These are phyloP conservation scores for Tothia fuscella DNA, from an alignment of 2,329 filamentous ascomycete genomes.

Conservation along the genomic window DNA sequence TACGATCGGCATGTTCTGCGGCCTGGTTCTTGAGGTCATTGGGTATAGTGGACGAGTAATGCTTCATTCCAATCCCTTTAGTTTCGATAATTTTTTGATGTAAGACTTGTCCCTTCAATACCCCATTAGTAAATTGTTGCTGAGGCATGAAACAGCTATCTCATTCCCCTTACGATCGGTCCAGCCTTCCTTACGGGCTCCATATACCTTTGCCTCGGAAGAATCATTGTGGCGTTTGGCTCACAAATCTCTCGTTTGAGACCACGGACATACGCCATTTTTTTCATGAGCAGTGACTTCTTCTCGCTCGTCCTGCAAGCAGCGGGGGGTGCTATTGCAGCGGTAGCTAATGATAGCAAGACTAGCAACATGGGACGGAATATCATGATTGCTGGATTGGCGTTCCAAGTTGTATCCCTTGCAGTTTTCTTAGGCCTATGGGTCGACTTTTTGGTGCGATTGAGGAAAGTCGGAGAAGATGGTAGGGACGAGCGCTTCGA, in stretches of 20 bases:
- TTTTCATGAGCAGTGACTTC: constrained; percentile 39
- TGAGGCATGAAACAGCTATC: constrained; percentile 1
- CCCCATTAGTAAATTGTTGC: no score
- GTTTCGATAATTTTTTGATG: constrained; percentile 36
- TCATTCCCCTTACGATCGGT: constrained; percentile 47
- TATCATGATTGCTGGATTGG: constrained; percentile 47
- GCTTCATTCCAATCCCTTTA: constrained; percentile 42
- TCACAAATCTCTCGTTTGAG: constrained; percentile 26
- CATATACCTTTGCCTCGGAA: constrained; percentile 51
- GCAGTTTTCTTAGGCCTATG: constrained; percentile 34
- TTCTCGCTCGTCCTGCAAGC: constrained; percentile 34
- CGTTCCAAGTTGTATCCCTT: constrained; percentile 43
- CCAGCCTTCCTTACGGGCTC: constrained; percentile 49
- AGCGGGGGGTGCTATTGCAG: constrained; percentile 39
- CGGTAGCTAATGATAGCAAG: constrained; percentile 32
- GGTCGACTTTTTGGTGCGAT: constrained; percentile 22
- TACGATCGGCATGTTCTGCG: constrained; percentile 36
- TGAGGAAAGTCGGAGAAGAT: constrained; percentile 2
- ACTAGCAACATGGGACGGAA: constrained; percentile 38
- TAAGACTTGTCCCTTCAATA: constrained; percentile 21
- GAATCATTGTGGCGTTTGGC: constrained; percentile 28
- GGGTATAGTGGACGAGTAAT: constrained; percentile 46
- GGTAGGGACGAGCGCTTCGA: constrained; percentile 1
- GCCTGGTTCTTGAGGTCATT: constrained; percentile 38
- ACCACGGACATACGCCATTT: constrained; percentile 35